Conservation (phyloP, 2,329 filamentous ascomycete species). For the Alternaria brassicicola region DNA sequence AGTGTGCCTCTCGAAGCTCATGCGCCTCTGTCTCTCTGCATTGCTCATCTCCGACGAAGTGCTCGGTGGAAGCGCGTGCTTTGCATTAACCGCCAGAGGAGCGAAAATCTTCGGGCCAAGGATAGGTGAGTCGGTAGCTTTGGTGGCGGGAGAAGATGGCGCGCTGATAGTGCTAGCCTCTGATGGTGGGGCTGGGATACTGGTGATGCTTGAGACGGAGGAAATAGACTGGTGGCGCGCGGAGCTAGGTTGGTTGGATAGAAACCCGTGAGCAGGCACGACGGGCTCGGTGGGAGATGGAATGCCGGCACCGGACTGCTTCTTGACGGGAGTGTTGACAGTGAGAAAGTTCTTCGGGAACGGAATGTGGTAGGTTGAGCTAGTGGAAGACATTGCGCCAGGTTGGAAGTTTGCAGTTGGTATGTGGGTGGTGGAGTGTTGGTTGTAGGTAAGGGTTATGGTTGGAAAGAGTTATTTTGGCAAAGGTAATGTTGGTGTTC, state of each 20-base stretch:
- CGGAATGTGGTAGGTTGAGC: constrained; percentile 45
- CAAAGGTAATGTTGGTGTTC: constrained; percentile 10
- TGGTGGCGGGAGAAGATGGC: constrained; percentile 38
- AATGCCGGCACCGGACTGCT: constrained; percentile 9
- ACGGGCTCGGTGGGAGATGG: constrained; percentile 27
- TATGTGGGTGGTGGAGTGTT: constrained; percentile 2
- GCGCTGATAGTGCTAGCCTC: constrained; percentile 31
- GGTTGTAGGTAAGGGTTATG: constrained; percentile 6
- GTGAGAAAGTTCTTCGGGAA: constrained; percentile 46
- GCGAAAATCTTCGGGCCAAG: constrained; percentile 35
- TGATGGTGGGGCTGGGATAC: constrained; percentile 18
- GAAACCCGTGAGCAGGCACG: constrained; percentile 43
- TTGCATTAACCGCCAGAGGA: constrained; percentile 46
- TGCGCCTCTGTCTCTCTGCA: constrained; percentile 23
- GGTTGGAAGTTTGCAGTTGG: constrained; percentile 23
- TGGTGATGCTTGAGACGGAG: constrained; percentile 31
- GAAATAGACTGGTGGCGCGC: constrained; percentile 38
- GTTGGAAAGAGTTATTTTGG: neutral
- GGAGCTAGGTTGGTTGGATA: constrained; percentile 41
- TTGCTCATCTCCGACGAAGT: constrained; percentile 30
- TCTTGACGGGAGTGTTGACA: constrained; percentile 44
- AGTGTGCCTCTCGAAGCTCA: constrained; percentile 24
- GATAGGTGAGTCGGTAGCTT: constrained; percentile 35
- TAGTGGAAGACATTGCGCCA: constrained; percentile 45
- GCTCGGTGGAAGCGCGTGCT: constrained; percentile 35